Conservation (phyloP, 371 early-diverging fungal genomes). For the Smittium culicis region DNA sequence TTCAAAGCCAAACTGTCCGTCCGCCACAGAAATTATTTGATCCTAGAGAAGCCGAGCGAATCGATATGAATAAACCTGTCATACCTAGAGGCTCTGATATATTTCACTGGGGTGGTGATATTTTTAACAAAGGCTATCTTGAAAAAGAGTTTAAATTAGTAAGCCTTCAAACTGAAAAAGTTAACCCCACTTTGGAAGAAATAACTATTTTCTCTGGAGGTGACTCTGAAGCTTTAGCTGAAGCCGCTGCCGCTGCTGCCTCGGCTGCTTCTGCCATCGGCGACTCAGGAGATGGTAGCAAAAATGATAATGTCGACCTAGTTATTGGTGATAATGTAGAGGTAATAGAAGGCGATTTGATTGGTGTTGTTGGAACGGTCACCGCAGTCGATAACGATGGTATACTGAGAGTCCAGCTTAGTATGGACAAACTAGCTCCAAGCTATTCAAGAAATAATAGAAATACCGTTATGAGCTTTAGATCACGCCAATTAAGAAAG, state of each 20-base stretch:
- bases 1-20: background rate
- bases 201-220: constrained; percentile 64
- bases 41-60: constrained; percentile 41
- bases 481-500: constrained; percentile 60
- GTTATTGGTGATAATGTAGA: constrained; percentile 74
- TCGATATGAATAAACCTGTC: constrained; percentile 33
- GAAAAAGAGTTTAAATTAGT: constrained; percentile 74
- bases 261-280: constrained; percentile 13
- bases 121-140: constrained; percentile 77
- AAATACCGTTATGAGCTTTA: constrained; percentile 23
- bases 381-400: constrained; percentile 26
- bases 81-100: constrained; percentile 41
- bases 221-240: constrained; percentile 39
- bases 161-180: constrained; percentile 52
- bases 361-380: constrained; percentile 66
- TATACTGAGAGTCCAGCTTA: constrained; percentile 20
- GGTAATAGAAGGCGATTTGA: constrained; percentile 79
- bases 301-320: constrained; percentile 25
- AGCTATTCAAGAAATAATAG: background rate
- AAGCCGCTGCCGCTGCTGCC: constrained; percentile 36
- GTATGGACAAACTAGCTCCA: constrained; percentile 13
- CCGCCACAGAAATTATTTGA: constrained; percentile 66
- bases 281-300: constrained; percentile 18
- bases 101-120: constrained; percentile 64
- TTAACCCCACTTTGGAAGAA: constrained; percentile 87